These are phyloP conservation scores for Mycena capillaripes DNA, from an alignment of 768 basidiomycete genomes.

Conservation along the genomic window DNA sequence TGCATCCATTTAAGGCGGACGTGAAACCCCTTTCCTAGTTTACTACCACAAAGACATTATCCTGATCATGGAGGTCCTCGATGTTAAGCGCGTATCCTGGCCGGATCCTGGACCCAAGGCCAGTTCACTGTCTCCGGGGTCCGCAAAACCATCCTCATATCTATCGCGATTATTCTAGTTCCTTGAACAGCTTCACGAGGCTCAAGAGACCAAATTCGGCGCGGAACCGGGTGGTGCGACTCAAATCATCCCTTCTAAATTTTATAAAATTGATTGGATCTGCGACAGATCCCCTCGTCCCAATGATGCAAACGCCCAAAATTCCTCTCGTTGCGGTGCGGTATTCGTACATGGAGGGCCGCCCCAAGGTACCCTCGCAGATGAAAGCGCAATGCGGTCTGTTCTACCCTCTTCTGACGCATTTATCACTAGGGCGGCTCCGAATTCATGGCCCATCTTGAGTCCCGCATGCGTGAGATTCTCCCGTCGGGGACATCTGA, in stretches of 20 bases:
- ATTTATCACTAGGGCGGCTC: constrained; percentile 32
- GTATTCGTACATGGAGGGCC: constrained; percentile 38
- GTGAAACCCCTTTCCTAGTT: constrained; percentile 24
- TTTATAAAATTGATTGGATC: neutral
- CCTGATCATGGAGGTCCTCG: constrained; percentile 38
- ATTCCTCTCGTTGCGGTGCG: constrained; percentile 35
- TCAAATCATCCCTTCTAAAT: neutral
- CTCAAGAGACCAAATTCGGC: constrained; percentile 38
- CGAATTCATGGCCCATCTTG: constrained; percentile 37
- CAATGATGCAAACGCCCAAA: constrained; percentile 40
- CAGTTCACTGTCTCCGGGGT: neutral
- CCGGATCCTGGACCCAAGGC: constrained; percentile 35
- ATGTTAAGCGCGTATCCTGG: constrained; percentile 37
- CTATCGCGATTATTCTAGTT: constrained; percentile 8
- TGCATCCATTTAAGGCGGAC: constrained; percentile 19
- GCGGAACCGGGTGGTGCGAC: constrained; percentile 26
- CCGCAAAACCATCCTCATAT: neutral
- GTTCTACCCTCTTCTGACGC: neutral
- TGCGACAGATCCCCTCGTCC: constrained; percentile 35
- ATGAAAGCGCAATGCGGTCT: too few relatives aligned
- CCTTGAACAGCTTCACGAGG: constrained; percentile 24
- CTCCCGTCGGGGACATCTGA: constrained; percentile 28
- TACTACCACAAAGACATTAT: constrained; percentile 23
- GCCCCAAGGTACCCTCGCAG: constrained; percentile 22
- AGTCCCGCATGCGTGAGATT: constrained; percentile 29